Evolutionary conservation across 257 asterid species (phyloP), one percentile per base, ranked within the genome.

Genomic region (Lithospermum erythrorhizon): DNA sequence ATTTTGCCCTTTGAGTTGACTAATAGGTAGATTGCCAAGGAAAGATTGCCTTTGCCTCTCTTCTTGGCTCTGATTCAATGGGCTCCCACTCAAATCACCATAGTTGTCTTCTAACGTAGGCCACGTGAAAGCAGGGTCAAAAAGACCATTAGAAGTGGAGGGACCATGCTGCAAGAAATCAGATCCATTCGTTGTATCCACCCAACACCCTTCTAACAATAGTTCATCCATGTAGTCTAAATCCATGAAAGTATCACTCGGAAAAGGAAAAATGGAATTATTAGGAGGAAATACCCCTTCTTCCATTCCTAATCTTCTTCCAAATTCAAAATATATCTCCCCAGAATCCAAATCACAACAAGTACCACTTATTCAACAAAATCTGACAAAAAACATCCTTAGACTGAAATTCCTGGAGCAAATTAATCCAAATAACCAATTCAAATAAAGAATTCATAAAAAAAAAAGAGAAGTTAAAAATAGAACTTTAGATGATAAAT

Each of bases 161-260:
- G 79, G 66, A 57, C 77, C 78, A 53, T 78, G 74, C 45, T 67
- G 71, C 24, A 82, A 70, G 80, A 81, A 75, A 19, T 83, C 87
- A 53, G 86, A 76, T 79, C 66, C 81, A 58, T 84, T 87, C 63
- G 75, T 69, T 41, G 91, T 70, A 61, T 87, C 96, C 71, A 90
- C 74, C 98, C 93, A 83, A 69, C 90, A 85, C 21, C 95, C 96
- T 24, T 83, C 96, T 21, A 81, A 69, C 57, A 90, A 70, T 1
- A 90, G 66, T 55, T 79, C 93, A 74, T 87, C 95, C 87, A 87
- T 78, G 75, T 67, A 83, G 85, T 87, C 98, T 73, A 85, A 69
- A 80, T 90, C 96, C 89, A 87, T 76, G 49, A 82, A 75, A 51
- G 71, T 24, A 71, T 87, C 94, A 61, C 81, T 68, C 30, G 78